Evolutionary conservation across 495 filamentous ascomycete genomes (phyloP), one percentile per base, ranked within the genome.

Genomic region (Entonaema liquescens): DNA sequence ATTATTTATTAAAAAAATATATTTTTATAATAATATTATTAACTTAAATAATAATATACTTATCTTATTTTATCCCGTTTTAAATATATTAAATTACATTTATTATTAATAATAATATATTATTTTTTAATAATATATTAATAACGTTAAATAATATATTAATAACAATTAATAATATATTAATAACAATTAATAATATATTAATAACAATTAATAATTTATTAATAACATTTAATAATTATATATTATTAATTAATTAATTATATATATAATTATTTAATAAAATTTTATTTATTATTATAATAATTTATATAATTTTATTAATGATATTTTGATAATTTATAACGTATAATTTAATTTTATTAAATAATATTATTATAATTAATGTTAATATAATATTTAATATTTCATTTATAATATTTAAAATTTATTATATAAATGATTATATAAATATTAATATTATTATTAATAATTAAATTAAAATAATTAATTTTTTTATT

Each of bases 391-490:
- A 21, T 49, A 19, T 49, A n/a, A 49, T 49, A 49, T 49, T 49
- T 21, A n/a, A n/a, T n/a, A n/a, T n/a, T n/a, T n/a, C n/a, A 5
- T 31, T 31, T 31, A 31, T 13, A 26, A 9, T 52, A 26, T 21
- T 13, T 13, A 25, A 52, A 11, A 21, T 52, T 21, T 26, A 52
- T 52, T 52, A 52, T 26, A 26, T 47, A 17, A 52, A 28, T 25
- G 28, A 52, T 52, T 21, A 25, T 21, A 28, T 25, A 25, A 52
- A 52, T 52, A 52, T 28, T 52, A 52, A 52, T 28, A 28, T 6
- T 52, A 52, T 52, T 52, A 52, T 52, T 21, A 52, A 52, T 26
- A 52, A 52, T 52, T 52, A 52, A 49, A 52, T 52, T 9, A 52
- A 52, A 52, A 26, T 19, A 49, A 23, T 49, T 5, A 21, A 49